A percentile compares a stretch with the other conserved stretches of the same genome.
Evolutionary conservation across 768 basidiomycete species (phyloP).

Genomic region (Thelephora aurantiotincta): DNA sequence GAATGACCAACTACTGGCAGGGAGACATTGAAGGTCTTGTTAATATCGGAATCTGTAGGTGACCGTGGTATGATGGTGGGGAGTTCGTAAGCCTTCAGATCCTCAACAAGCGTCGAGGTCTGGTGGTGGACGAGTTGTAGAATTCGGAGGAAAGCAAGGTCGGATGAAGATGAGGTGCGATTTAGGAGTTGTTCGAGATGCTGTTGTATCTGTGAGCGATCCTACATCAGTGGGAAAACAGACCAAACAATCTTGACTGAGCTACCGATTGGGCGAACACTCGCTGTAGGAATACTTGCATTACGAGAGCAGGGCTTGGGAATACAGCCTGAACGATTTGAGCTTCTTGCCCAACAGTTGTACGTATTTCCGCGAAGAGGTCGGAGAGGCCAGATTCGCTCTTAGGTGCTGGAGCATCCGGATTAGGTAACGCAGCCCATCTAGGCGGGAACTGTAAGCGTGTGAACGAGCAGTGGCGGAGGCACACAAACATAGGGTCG

Average conservation of each 20-base stretch:
- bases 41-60: slow-evolving; percentile 51
- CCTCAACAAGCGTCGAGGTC: slow-evolving; percentile 70
- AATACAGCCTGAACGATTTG: slow-evolving; percentile 99
- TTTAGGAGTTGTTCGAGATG: slow-evolving; percentile 85
- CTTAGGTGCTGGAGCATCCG: slow-evolving; percentile 62
- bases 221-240: not conserved
- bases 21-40: slow-evolving; percentile 31
- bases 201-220: slow-evolving; percentile 70
- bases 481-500: slow-evolving; percentile 33
- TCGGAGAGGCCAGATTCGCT: slow-evolving; percentile 67
- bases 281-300: slow-evolving; percentile 95
- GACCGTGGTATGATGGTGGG: slow-evolving; percentile 53
- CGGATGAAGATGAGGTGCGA: slow-evolving; percentile 60
- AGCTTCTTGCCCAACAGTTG: slow-evolving; percentile 87
- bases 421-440: slow-evolving; percentile 73
- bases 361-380: slow-evolving; percentile 76
- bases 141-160: slow-evolving; percentile 82
- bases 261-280: slow-evolving; percentile 95
- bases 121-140: slow-evolving; percentile 78
- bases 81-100: slow-evolving; percentile 83
- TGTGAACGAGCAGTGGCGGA: not conserved
- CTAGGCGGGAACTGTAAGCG: slow-evolving; percentile 23
- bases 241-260: slow-evolving; percentile 5
- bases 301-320: slow-evolving; percentile 88
- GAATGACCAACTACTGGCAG: slow-evolving; percentile 27